phyloP scores from a whole-genome alignment of 345 rosid species.

The Pistacia vera region DNA sequence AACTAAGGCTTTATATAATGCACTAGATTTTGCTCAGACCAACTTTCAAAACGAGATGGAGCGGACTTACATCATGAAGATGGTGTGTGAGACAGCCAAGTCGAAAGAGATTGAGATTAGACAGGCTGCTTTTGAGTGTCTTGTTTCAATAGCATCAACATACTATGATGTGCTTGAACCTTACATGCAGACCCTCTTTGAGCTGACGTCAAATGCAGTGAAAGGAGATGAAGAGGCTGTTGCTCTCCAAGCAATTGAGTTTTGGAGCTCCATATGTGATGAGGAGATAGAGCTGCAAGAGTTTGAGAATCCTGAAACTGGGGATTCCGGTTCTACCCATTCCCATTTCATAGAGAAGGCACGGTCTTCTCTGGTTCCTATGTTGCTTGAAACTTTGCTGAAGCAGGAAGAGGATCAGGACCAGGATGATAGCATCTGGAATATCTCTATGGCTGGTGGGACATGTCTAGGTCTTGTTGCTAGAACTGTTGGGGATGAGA shows the following conservation, averaged over 20 bases:
- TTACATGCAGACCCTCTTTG: constrained; percentile 81
- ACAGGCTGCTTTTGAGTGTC: constrained; percentile 95
- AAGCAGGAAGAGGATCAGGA: constrained; percentile 98
- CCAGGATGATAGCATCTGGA: constrained; percentile 86
- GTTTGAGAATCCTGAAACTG: constrained; percentile 60
- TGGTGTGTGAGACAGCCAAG: constrained; percentile 85
- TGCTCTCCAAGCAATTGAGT: constrained; percentile 94
- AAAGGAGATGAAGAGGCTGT: constrained; percentile 87
- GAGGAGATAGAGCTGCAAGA: constrained; percentile 96
- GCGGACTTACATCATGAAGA: constrained; percentile 88
- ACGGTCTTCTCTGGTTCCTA: constrained; percentile 67
- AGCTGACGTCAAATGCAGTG: constrained; percentile 86
- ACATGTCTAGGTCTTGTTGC: constrained; percentile 96
- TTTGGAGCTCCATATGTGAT: constrained; percentile 98
- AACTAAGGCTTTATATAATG: constrained; percentile 77
- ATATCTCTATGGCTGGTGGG: constrained; percentile 97
- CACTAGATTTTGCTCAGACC: constrained; percentile 86
- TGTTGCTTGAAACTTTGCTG: constrained; percentile 80
- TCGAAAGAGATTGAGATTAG: constrained; percentile 81
- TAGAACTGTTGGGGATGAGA: constrained; percentile 87
- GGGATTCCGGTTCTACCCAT: constrained; percentile 65
- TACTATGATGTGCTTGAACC: constrained; percentile 88
- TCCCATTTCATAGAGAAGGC: constrained; percentile 83
- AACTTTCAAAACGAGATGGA: constrained; percentile 97
- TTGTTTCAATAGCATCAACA: constrained; percentile 89